Percentiles rank a stretch among this genome's conserved stretches.
Evolutionary conservation across 1,139 yeast genomes (phyloP).

Genomic region (Casaregolazyma lundiana): DNA sequence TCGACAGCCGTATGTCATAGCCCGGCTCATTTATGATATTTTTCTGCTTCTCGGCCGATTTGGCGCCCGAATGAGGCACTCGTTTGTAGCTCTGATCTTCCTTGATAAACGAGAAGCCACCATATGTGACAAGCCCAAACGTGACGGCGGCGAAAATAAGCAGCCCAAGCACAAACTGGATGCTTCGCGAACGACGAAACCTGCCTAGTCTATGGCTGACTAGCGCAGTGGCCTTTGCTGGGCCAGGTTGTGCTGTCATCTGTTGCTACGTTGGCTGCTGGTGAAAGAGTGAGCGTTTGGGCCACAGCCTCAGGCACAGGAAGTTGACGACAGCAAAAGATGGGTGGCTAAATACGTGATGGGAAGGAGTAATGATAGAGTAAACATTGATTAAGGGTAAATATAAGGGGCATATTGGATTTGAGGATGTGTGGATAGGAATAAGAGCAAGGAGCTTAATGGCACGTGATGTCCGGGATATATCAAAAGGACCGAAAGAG

Average conservation of each 20-base stretch:
- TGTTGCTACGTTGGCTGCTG: too few species aligned
- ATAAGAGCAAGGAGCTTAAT: too few species aligned
- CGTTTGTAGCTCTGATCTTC: not conserved
- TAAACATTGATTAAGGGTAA: too few species aligned
- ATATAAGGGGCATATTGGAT: too few species aligned
- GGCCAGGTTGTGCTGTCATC: not conserved
- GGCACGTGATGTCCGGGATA: too few species aligned
- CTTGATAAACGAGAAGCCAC: not conserved
- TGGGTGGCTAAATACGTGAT: too few species aligned
- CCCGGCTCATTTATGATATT: constrained; percentile 5
- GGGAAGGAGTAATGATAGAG: too few species aligned
- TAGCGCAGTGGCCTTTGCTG: not conserved
- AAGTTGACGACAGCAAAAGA: too few species aligned
- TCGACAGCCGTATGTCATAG: not conserved
- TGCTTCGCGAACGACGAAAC: not conserved
- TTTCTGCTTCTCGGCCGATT: constrained; percentile 2
- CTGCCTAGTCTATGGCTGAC: not conserved
- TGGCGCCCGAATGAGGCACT: constrained; percentile 4
- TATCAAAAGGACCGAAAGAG: too few species aligned
- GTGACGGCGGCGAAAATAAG: not conserved
- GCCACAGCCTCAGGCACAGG: too few species aligned
- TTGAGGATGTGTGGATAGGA: too few species aligned
- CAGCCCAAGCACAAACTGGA: not conserved
- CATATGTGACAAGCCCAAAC: not conserved
- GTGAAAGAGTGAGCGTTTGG: too few species aligned